Base-by-base conservation (phyloP, 2,329 filamentous ascomycete genomes). In the Didymella lethalis region DNA sequence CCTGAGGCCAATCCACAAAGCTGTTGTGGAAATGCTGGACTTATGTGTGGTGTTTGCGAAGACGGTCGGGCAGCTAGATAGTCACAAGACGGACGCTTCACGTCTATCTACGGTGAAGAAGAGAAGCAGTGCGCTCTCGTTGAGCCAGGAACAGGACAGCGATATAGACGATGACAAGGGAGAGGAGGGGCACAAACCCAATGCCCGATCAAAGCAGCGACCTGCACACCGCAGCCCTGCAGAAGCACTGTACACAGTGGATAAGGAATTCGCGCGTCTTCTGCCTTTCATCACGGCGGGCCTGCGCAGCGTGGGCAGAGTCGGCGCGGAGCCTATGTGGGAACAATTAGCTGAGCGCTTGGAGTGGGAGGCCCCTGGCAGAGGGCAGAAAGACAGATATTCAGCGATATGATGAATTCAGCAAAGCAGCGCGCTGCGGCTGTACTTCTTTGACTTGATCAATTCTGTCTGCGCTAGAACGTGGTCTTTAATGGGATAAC, bases 311-410 rank as follows among this genome's bases (percentile, higher is more conserved):
- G 86, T 95, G 10, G 88, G 91, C 48, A 85, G 93, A 66, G 90
- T 89, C 32, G 89, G 90, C 47, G 87, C 87, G 28, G 87, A 91
- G 77, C 83, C 69, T 71, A 85, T 88, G 72, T 94, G 93, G 90
- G 91, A 95, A 76, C 86, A 90, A 59, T 74, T 97, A 60, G 92
- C 90, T 0, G 92, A 96, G 75, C 90, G 90, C 80, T 76, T 96
- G 44, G 90, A 93, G 67, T 82, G 82, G 70, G 79, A 71, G 49
- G 64, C 59, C 36, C 32, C 32, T 4, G 32, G 5, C 64, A 53
- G 47, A 8, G 36, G 36, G 2, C 36, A 40, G n/a, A 63, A 51
- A 29, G 59, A 64, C 7, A 26, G 48, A 34, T 23, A 46, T 7
- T 57, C 12, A 44, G 12, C 2, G 6, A 23, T 5, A 14, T 3